These are phyloP conservation scores for Rhododendron ferrugineum DNA, from an alignment of 148 eudicot species.

Conservation along the genomic window DNA sequence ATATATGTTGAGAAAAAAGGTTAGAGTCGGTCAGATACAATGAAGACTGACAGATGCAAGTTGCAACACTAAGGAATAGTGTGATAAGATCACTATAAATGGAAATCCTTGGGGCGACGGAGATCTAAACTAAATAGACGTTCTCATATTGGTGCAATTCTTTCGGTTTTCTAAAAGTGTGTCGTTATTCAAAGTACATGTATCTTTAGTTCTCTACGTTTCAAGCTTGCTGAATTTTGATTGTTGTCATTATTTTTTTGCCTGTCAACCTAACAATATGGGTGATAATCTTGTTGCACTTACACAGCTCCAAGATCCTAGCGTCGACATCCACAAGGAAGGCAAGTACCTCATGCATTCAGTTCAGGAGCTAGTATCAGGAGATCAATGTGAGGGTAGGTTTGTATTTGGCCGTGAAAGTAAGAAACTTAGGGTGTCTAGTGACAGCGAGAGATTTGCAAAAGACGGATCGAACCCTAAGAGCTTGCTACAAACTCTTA, in stretches of 20 bases:
- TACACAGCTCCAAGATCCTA: conserved; percentile 82
- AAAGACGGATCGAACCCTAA: conserved; percentile 92
- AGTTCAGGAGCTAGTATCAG: conserved; percentile 80
- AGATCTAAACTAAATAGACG: neutral
- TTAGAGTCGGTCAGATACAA: neutral
- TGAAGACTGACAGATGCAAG: neutral
- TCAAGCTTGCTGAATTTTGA: neutral
- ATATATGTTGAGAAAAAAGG: neutral
- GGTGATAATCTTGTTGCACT: conserved; percentile 12
- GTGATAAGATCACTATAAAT: neutral
- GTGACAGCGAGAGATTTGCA: conserved; percentile 52
- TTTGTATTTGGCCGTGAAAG: conserved; percentile 91
- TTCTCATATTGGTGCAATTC: neutral
- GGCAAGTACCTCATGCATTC: conserved; percentile 94
- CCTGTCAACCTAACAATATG: neutral
- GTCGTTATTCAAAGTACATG: neutral
- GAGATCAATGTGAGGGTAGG: conserved; percentile 91
- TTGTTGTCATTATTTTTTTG: neutral
- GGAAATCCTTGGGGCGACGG: neutral
- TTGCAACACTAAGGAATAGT: neutral
- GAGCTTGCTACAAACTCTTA: conserved; percentile 84
- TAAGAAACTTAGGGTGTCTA: conserved; percentile 50
- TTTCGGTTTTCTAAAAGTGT: neutral
- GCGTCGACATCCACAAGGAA: conserved; percentile 68
- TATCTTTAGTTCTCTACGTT: neutral